Conservation (phyloP, 164 flowering plant genomes). For the Platanus orientalis region DNA sequence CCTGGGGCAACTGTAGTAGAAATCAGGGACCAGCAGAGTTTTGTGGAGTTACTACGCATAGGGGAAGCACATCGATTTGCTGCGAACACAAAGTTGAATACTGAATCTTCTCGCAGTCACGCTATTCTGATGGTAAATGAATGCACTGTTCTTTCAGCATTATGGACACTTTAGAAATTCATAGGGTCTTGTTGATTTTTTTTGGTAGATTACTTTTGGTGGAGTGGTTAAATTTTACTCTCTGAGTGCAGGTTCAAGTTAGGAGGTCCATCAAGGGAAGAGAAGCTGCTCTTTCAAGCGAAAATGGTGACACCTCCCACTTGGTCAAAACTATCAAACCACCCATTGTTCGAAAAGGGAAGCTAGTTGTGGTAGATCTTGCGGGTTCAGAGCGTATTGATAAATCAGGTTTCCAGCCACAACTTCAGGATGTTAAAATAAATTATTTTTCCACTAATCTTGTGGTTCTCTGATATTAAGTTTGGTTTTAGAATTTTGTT, state of each 20-base stretch:
- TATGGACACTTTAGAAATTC: neutral
- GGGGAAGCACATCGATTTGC: constrained; percentile 97
- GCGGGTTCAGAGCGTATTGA: constrained; percentile 98
- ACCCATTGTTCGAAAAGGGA: constrained; percentile 74
- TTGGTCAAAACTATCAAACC: constrained; percentile 52
- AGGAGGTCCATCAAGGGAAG: constrained; percentile 64
- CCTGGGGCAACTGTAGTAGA: constrained; percentile 86
- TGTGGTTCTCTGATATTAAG: no score
- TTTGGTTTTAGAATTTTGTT: no score
- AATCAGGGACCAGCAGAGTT: constrained; percentile 77
- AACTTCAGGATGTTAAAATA: constrained; percentile 8
- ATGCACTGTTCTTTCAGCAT: constrained; percentile 8
- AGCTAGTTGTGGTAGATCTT: constrained; percentile 92
- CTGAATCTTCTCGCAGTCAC: constrained; percentile 98
- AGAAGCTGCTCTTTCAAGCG: constrained; percentile 43
- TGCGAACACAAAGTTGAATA: constrained; percentile 89
- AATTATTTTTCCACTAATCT: no score
- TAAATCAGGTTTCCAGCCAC: constrained; percentile 64
- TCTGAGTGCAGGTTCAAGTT: constrained; percentile 58
- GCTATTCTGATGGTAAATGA: constrained; percentile 81
- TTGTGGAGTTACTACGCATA: constrained; percentile 66
- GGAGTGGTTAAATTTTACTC: neutral
- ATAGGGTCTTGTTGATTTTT: neutral
- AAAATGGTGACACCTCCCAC: constrained; percentile 46
- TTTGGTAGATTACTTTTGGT: neutral